Conservation (phyloP, 2,329 filamentous ascomycete species). For the Cylindrodendrum hubeiense region DNA sequence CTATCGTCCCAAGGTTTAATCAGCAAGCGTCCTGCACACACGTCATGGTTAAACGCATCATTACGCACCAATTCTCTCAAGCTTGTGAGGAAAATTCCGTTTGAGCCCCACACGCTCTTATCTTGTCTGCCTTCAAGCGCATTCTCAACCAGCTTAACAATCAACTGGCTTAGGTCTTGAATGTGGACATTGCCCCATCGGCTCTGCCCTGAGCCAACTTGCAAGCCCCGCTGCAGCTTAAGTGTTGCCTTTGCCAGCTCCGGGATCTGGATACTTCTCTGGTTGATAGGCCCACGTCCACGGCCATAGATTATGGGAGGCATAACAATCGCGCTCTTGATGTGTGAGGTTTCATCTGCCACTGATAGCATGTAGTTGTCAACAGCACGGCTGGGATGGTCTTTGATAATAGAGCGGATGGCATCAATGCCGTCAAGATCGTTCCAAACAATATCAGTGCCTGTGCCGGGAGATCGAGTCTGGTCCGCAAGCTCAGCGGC, state of each 20-base stretch:
- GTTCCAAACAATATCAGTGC: conserved; percentile 45
- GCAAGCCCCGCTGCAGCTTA: conserved; percentile 43
- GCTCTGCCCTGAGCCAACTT: conserved; percentile 48
- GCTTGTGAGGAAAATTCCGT: conserved; percentile 52
- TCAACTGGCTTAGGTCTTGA: conserved; percentile 46
- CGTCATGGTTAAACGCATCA: too few species aligned
- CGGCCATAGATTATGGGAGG: conserved; percentile 54
- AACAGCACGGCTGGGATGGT: conserved; percentile 45
- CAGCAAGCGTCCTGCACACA: too few species aligned
- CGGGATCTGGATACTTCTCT: conserved; percentile 56
- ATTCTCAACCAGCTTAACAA: conserved; percentile 47
- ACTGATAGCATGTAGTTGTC: conserved; percentile 51
- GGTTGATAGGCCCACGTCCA: conserved; percentile 51
- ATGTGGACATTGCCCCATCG: conserved; percentile 53
- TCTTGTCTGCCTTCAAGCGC: conserved; percentile 40
- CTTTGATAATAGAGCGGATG: conserved; percentile 43
- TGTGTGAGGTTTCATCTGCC: conserved; percentile 24
- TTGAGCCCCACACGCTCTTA: conserved; percentile 48
- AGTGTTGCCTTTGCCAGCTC: conserved; percentile 40
- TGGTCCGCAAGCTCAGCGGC: conserved; percentile 47
- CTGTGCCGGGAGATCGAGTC: conserved; percentile 43
- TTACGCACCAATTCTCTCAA: conserved; percentile 44
- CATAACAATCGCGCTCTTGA: conserved; percentile 51
- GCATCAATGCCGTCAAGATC: conserved; percentile 46
- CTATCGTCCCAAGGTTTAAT: conserved; percentile 10